Evolutionary conservation across 1,139 yeast species (phyloP).

Genomic region (Magnusiomyces ingens): DNA sequence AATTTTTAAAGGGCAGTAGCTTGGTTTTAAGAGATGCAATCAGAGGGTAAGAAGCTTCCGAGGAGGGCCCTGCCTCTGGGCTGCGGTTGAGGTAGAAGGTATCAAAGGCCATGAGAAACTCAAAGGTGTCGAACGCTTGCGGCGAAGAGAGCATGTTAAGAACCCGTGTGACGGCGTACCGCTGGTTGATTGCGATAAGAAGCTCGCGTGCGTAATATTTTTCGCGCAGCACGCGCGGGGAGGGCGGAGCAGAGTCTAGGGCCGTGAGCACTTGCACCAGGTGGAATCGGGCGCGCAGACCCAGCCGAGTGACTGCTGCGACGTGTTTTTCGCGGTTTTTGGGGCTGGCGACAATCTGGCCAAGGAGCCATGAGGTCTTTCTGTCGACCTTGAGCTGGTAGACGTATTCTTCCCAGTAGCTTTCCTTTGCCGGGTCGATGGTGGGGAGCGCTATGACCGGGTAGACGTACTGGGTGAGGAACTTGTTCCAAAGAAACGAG

Average conservation of each 20-base stretch:
- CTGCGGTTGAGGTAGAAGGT: conserved; percentile 6
- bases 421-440: not conserved
- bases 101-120: conserved; percentile 10
- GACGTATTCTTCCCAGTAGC: conserved; percentile 4
- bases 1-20: conserved; percentile 1
- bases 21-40: not conserved
- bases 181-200: conserved; percentile 8
- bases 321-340: not conserved
- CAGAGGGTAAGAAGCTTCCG: conserved; percentile 3
- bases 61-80: not conserved
- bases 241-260: not conserved
- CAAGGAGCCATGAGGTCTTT: not conserved
- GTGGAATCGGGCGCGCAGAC: not conserved
- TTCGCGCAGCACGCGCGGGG: conserved; percentile 1
- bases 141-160: conserved; percentile 5
- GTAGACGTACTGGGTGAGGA: not conserved
- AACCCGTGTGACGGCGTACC: conserved; percentile 1
- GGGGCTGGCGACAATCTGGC: not conserved
- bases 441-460: not conserved
- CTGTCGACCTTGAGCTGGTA: not conserved
- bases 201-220: conserved; percentile 10
- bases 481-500: not conserved
- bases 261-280: not conserved
- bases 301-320: conserved; percentile 2
- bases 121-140: conserved; percentile 7